Percentiles rank a stretch among this genome's conserved stretches.
phyloP scores from a whole-genome alignment of 2,329 filamentous ascomycete species.

The Stemphylium vesicarium region DNA sequence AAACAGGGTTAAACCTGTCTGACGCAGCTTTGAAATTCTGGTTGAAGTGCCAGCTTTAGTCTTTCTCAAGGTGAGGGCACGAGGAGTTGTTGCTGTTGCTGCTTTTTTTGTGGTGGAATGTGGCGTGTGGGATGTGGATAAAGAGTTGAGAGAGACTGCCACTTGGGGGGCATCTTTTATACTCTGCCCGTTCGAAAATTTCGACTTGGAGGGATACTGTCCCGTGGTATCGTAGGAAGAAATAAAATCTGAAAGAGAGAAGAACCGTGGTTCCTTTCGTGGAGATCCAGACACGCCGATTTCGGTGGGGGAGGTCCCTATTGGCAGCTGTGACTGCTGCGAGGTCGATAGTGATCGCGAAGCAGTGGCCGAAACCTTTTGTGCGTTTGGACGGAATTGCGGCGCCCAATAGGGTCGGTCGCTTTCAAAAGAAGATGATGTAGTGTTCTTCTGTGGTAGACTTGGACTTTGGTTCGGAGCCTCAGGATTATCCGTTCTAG shows the following conservation, averaged over 20 bases:
- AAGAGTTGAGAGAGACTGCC: background rate
- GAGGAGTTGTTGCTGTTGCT: background rate
- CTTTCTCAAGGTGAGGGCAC: background rate
- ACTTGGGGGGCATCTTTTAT: background rate
- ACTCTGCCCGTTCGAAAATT: background rate
- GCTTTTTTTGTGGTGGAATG: background rate
- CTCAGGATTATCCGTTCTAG: background rate
- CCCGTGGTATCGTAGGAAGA: background rate
- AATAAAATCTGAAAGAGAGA: background rate
- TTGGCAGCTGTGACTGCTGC: too few species aligned
- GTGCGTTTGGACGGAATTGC: conserved; percentile 24
- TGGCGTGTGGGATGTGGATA: background rate
- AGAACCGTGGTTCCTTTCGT: background rate
- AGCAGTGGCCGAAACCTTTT: background rate
- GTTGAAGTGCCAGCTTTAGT: background rate
- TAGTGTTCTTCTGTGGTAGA: background rate
- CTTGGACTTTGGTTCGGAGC: background rate
- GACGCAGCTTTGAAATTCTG: too few species aligned
- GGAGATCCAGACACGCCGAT: background rate
- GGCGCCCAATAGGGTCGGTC: conserved; percentile 33
- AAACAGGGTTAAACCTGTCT: too few species aligned
- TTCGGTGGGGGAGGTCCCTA: too few species aligned
- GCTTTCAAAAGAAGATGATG: conserved; percentile 5
- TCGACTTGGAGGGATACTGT: background rate
- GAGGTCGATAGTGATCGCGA: background rate